phyloP scores from a whole-genome alignment of 306 rosid species.

The Vigna mungo region DNA sequence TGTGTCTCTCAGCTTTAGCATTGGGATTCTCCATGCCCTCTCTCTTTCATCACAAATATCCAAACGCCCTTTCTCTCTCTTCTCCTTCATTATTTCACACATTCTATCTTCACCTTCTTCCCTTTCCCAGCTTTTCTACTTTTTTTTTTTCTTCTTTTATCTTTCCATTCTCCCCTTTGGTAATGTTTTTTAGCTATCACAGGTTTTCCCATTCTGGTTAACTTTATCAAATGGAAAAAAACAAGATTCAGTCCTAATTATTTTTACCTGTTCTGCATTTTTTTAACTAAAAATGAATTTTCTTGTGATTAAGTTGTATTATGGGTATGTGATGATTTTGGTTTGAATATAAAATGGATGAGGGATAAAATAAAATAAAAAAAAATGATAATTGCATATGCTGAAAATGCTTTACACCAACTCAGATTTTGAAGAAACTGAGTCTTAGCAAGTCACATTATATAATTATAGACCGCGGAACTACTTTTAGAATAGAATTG shows the following conservation, averaged over 20 bases:
- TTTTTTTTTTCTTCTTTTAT: background rate
- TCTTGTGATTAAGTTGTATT: too few relatives aligned
- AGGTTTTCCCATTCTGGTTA: background rate
- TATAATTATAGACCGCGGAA: constrained; percentile 33
- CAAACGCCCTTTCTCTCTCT: constrained; percentile 54
- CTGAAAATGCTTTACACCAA: constrained; percentile 45
- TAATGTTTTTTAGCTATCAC: constrained; percentile 8
- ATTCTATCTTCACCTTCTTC: background rate
- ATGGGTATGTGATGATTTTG: background rate
- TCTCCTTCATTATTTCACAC: constrained; percentile 60
- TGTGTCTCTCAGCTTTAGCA: constrained; percentile 61
- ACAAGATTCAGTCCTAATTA: too few relatives aligned
- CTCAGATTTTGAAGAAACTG: constrained; percentile 17
- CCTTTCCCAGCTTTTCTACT: background rate
- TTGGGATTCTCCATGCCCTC: constrained; percentile 71
- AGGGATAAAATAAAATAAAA: background rate
- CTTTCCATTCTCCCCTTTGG: background rate
- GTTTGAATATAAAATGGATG: background rate
- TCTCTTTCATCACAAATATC: constrained; percentile 59
- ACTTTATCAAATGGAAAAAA: too few relatives aligned
- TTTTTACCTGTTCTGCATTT: too few relatives aligned
- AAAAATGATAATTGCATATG: constrained; percentile 35
- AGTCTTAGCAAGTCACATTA: constrained; percentile 22
- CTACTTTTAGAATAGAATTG: constrained; percentile 30
- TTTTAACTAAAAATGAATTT: too few relatives aligned